Evolutionary conservation across 306 rosid species (phyloP).

Genomic region (Vigna nakashimae): DNA sequence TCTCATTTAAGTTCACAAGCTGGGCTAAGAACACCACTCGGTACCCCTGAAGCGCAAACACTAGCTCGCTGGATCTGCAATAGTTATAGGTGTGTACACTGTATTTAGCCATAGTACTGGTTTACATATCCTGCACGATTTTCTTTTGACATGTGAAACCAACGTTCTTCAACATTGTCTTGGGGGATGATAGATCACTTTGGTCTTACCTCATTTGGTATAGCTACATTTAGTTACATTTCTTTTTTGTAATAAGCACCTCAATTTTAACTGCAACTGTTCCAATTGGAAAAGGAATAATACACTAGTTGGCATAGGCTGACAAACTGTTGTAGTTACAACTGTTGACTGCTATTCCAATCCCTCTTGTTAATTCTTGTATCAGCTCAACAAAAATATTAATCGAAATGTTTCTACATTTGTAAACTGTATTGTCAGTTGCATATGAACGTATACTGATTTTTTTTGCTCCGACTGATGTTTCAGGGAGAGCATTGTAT

Average conservation of each 20-base stretch:
- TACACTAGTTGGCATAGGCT: background rate
- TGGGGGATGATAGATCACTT: background rate
- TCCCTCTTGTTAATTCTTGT: background rate
- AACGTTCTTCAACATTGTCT: background rate
- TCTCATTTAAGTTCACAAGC: constrained; percentile 84
- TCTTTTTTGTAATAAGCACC: background rate
- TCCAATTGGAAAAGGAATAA: constrained; percentile 7
- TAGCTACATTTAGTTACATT: constrained; percentile 5
- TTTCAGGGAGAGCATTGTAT: background rate
- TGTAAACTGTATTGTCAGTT: background rate
- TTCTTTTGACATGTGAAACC: background rate
- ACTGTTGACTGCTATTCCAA: background rate
- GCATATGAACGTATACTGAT: background rate
- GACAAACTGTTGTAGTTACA: background rate
- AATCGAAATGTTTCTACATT: constrained; percentile 16
- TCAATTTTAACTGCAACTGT: background rate
- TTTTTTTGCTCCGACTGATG: background rate
- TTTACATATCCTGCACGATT: constrained; percentile 11
- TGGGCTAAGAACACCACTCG: constrained; percentile 89
- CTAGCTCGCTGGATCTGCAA: constrained; percentile 98
- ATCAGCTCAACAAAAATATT: background rate
- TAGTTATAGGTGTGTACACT: constrained; percentile 74
- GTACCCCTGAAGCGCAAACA: constrained; percentile 98
- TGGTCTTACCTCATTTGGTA: background rate
- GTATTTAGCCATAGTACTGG: background rate